A percentile compares a stretch with the other conserved stretches of the same genome.
phyloP scores from a whole-genome alignment of 2,329 filamentous ascomycete genomes.

The Colletotrichum sp. region DNA sequence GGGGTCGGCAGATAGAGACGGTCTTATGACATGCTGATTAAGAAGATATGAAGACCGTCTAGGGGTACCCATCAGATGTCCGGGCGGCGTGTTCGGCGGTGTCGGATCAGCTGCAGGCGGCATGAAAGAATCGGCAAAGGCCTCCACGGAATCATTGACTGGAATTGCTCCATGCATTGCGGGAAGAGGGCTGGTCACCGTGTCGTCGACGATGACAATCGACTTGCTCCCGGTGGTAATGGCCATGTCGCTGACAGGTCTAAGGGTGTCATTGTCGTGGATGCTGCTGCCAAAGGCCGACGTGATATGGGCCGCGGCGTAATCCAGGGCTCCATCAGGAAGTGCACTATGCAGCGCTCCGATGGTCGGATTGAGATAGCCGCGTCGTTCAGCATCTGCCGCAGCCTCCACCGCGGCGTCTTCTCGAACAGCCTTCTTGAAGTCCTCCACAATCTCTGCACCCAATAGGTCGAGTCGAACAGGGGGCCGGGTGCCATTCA shows the following conservation, averaged over 20 bases:
- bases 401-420: conserved; percentile 54
- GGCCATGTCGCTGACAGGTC: conserved; percentile 57
- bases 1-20: conserved; percentile 41
- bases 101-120: conserved; percentile 58
- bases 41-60: conserved; percentile 62
- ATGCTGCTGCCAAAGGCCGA: conserved; percentile 42
- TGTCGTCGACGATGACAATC: conserved; percentile 84
- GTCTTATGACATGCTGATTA: conserved; percentile 47
- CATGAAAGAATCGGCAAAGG: conserved; percentile 58
- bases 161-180: conserved; percentile 56
- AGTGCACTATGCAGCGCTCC: conserved; percentile 12
- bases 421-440: conserved; percentile 75
- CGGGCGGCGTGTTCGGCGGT: conserved; percentile 66
- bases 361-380: background rate
- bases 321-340: conserved; percentile 37
- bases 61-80: conserved; percentile 47
- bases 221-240: conserved; percentile 87
- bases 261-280: conserved; percentile 33
- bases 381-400: conserved; percentile 22
- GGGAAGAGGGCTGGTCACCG: conserved; percentile 53
- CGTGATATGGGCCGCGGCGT: conserved; percentile 49
- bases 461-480: conserved; percentile 82
- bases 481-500: conserved; percentile 52
- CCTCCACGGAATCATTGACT: conserved; percentile 53
- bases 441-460: conserved; percentile 79